Evolutionary conservation across 176 grass and related monocot species (phyloP).

Genomic region (barley (Hordeum vulgare)): MorexV3_pseudomolecules_assembly NC_058519.1:307448329-307448828

Average conservation of each 20-base stretch:
- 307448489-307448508: conserved; percentile 78
- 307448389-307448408: conserved; percentile 59
- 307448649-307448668: background rate
- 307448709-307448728: too few relatives aligned
- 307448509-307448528: background rate
- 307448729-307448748: too few relatives aligned
- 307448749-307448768: too few relatives aligned
- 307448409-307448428: conserved; percentile 45
- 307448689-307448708: too few relatives aligned
- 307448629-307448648: background rate
- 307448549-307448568: background rate
- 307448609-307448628: background rate
- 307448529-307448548: background rate
- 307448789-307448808: too few relatives aligned
- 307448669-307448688: background rate
- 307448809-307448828: too few relatives aligned
- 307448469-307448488: conserved; percentile 84
- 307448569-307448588: background rate
- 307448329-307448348: conserved; percentile 56
- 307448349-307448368: conserved; percentile 42
- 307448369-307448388: conserved; percentile 75
- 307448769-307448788: too few relatives aligned
- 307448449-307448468: conserved; percentile 82
- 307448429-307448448: conserved; percentile 48
- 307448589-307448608: background rate